Percentiles rank a stretch among this genome's conserved stretches.
phyloP scores from a whole-genome alignment of 345 rosid species.

The Bruguiera sexangula region DNA sequence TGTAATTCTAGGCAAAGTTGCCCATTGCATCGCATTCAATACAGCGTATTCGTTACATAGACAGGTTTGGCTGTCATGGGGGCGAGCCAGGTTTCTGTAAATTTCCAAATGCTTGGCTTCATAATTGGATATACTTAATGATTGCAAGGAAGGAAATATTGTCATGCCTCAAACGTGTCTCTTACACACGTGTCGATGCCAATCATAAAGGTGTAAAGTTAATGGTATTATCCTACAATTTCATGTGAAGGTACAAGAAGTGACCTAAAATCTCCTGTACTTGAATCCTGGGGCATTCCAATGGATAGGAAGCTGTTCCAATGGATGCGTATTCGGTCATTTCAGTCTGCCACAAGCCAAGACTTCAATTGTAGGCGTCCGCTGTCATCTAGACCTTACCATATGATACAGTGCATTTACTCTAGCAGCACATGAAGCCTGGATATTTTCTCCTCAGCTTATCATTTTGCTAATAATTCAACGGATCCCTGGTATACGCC shows the following conservation, averaged over 20 bases:
- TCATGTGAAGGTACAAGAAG: too few species aligned
- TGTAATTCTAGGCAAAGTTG: neutral
- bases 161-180: too few species aligned
- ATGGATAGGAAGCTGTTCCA: too few species aligned
- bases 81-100: neutral
- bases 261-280: too few species aligned
- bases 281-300: too few species aligned
- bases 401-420: neutral
- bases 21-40: neutral
- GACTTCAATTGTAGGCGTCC: neutral
- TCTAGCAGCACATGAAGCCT: neutral
- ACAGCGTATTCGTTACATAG: neutral
- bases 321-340: neutral
- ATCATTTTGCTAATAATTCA: neutral
- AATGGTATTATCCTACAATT: too few species aligned
- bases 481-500: neutral
- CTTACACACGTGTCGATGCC: too few species aligned
- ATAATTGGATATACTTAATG: neutral
- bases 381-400: neutral
- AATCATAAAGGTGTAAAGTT: too few species aligned
- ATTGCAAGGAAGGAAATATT: neutral
- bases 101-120: neutral
- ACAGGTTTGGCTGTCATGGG: neutral
- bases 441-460: neutral
- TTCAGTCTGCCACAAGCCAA: neutral